Conservation (phyloP, 2,329 filamentous ascomycete genomes). For the Metarhizium guizhouense region DNA sequence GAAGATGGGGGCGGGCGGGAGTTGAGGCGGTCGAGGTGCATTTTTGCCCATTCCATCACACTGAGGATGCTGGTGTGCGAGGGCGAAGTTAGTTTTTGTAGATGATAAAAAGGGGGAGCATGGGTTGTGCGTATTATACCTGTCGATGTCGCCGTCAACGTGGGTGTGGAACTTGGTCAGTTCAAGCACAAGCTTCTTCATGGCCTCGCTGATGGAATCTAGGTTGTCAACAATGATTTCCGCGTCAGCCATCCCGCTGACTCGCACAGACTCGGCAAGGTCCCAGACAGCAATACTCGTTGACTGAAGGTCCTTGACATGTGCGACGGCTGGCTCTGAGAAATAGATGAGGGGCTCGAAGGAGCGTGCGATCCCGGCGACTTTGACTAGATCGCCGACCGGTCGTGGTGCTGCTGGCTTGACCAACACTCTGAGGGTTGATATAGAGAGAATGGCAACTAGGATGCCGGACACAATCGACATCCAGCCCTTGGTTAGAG, state of each 20-base stretch:
- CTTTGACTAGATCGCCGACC: conserved; percentile 68
- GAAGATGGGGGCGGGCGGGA: conserved; percentile 45
- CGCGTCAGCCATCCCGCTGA: conserved; percentile 84
- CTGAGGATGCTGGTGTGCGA: conserved; percentile 61
- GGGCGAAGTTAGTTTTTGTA: neutral
- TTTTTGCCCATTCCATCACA: conserved; percentile 92
- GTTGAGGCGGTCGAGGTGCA: conserved; percentile 67
- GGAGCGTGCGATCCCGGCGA: conserved; percentile 79
- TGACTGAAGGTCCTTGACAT: conserved; percentile 81
- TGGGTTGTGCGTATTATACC: conserved; percentile 31
- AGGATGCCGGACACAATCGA: conserved; percentile 56
- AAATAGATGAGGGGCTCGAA: conserved; percentile 95
- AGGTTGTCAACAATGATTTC: conserved; percentile 78
- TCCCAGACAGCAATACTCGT: conserved; percentile 94
- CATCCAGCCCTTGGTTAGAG: conserved; percentile 59
- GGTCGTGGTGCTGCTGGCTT: conserved; percentile 49
- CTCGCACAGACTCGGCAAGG: conserved; percentile 79
- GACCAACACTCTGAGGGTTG: conserved; percentile 56
- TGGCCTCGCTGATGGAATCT: conserved; percentile 74
- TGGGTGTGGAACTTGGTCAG: conserved; percentile 88
- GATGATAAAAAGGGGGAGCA: neutral
- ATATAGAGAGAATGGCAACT: conserved; percentile 54
- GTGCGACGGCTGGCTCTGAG: conserved; percentile 77
- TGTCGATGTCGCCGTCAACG: conserved; percentile 87
- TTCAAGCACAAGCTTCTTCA: conserved; percentile 77